phyloP scores from a whole-genome alignment of 768 basidiomycete genomes.

The Hypholoma sublateritium region DNA sequence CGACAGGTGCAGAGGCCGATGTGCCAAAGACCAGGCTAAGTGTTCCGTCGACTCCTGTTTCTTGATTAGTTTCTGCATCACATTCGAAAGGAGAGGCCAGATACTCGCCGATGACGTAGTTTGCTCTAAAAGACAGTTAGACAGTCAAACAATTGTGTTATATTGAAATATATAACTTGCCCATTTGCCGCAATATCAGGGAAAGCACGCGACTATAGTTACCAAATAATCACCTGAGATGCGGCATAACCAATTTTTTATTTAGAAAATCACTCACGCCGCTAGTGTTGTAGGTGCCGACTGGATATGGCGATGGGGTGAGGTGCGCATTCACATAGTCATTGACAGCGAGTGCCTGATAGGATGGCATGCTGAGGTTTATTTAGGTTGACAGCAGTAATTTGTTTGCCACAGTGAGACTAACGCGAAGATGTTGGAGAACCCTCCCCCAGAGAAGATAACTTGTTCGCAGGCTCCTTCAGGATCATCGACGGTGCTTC shows the following conservation, averaged over 20 bases:
- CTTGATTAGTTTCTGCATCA: neutral
- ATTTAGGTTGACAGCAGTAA: neutral
- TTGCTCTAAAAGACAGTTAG: slow-evolving; percentile 25
- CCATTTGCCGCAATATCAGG: slow-evolving; percentile 54
- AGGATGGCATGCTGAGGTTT: slow-evolving; percentile 38
- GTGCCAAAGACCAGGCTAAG: slow-evolving; percentile 39
- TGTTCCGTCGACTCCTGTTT: slow-evolving; percentile 33
- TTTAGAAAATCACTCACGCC: too few relatives aligned
- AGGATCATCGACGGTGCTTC: slow-evolving; percentile 40
- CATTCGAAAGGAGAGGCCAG: neutral
- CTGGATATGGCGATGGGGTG: slow-evolving; percentile 35
- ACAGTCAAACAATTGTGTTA: neutral
- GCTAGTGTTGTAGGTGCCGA: slow-evolving; percentile 44
- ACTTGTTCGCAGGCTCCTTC: slow-evolving; percentile 46
- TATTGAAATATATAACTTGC: slow-evolving; percentile 15
- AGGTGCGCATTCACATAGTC: slow-evolving; percentile 34
- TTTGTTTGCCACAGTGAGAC: slow-evolving; percentile 1
- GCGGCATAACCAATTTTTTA: too few relatives aligned
- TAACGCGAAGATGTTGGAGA: slow-evolving; percentile 42
- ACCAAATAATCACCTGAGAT: neutral
- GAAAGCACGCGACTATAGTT: slow-evolving; percentile 42
- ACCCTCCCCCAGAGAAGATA: slow-evolving; percentile 53
- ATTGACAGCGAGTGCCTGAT: slow-evolving; percentile 41
- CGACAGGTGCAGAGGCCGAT: slow-evolving; percentile 42
- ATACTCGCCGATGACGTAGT: slow-evolving; percentile 36